Base-by-base conservation (phyloP, 495 filamentous ascomycete genomes). In the Penicillium bialowiezense region DNA sequence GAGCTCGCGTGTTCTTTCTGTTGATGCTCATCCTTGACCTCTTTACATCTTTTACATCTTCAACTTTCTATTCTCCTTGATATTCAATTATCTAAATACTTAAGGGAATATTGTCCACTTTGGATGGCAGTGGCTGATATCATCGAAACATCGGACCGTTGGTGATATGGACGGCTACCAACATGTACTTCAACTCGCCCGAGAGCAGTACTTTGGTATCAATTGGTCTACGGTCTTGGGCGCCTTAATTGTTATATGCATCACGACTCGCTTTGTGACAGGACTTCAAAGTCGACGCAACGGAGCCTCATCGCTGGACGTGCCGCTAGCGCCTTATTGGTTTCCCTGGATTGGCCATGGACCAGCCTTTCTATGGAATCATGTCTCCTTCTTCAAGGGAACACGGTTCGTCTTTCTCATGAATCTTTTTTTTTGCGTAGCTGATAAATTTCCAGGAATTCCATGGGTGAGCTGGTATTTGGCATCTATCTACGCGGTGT, bases 331-430 rank as follows among this genome's bases (percentile, higher is more conserved):
- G 8, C 80, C 82, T 10, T 86, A 85, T 64, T 86, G 79, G 79
- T 44, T 84, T 7, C 82, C 82, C 10, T 68, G 73, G 50, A 29
- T 84, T 2, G 78, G 82, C 32, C 81, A 86, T 68, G 63, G 73
- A 10, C 45, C 73, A 19, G 63, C 70, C 15, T 69, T 81, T 56
- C 50, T 73, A 13, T 70, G 73, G 58, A 57, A 75, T 42, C 66
- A 72, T 58, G 64, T 73, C 14, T 50, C 54, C 7, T 75, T 79
- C 39, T 48, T 79, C 10, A 53, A 57, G 24, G 54, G 66, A 44
- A 51, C 69, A 5, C 66, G 68, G 76, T 82, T 58, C 24, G 68
- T 68, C 17, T 32, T 42, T n/a, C n/a, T n/a, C n/a, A n/a, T n/a
- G 41, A 26, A 26, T 40, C 15, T n/a, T 35, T 52, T n/a, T n/a